Percentiles rank a stretch among this genome's conserved stretches.
These are phyloP conservation scores for Testicularia cyperi DNA, from an alignment of 1,284 basidiomycete species.

Conservation along the genomic window DNA sequence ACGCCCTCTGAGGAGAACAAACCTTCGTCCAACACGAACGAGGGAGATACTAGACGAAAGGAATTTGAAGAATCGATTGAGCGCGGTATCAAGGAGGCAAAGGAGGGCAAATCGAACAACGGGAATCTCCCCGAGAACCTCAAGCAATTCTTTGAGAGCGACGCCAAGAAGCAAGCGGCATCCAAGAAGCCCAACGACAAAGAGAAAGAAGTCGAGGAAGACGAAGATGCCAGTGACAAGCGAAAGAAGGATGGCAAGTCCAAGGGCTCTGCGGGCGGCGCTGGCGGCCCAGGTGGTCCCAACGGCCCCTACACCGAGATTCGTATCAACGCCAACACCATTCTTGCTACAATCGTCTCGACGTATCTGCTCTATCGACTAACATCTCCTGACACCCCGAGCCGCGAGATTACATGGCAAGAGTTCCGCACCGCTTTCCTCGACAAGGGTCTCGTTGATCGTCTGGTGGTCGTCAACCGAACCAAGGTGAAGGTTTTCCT, in stretches of 20 bases:
- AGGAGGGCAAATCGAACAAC: conserved; percentile 28
- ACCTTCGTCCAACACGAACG: conserved; percentile 7
- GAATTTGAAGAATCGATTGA: conserved; percentile 47
- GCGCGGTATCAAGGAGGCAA: conserved; percentile 48
- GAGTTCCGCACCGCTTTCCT: conserved; percentile 94
- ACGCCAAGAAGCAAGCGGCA: conserved; percentile 15
- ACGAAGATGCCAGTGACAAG: conserved; percentile 18
- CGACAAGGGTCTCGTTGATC: conserved; percentile 93
- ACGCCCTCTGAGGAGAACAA: conserved; percentile 38
- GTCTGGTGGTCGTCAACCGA: conserved; percentile 88
- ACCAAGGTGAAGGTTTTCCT: conserved; percentile 79
- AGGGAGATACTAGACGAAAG: conserved; percentile 11
- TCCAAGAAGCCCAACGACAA: conserved; percentile 19
- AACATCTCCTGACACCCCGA: conserved; percentile 64
- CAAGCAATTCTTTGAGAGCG: conserved; percentile 49
- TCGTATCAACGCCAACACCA: conserved; percentile 51
- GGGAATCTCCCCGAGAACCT: conserved; percentile 43
- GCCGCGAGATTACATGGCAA: conserved; percentile 96
- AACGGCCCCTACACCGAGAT: conserved; percentile 45
- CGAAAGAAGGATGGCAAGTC: conserved; percentile 28
- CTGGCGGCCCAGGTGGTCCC: conserved; percentile 10
- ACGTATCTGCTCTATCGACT: conserved; percentile 72
- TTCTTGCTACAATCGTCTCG: conserved; percentile 63
- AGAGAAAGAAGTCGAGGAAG: conserved; percentile 19
- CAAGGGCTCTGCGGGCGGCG: conserved; percentile 16